These are phyloP conservation scores for Chlorella sp. DNA, from an alignment of 139 green algal species.

Conservation along the genomic window DNA sequence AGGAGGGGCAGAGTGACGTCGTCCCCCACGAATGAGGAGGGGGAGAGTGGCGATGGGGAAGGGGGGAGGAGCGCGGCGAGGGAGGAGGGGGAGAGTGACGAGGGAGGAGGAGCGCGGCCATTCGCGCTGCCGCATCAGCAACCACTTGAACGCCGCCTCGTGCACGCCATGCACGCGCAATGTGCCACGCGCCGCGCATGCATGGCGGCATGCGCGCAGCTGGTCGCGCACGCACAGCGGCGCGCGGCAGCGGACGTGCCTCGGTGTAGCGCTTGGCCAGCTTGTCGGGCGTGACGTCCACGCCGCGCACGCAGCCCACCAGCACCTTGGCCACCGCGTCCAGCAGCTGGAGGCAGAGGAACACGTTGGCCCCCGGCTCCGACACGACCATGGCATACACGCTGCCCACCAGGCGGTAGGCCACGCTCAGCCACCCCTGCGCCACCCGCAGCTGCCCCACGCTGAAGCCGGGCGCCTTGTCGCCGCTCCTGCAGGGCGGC, in stretches of 20 bases:
- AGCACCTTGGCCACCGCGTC: conserved; percentile 40
- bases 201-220: no score
- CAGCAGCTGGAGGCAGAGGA: conserved; percentile 45
- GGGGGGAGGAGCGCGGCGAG: not conserved
- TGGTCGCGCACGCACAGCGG: no score
- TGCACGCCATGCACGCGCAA: no score
- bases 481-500: conserved; percentile 35
- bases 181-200: no score
- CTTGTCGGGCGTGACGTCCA: conserved; percentile 54
- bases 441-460: conserved; percentile 35
- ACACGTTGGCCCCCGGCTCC: conserved; percentile 30
- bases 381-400: conserved; percentile 49
- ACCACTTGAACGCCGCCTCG: no score
- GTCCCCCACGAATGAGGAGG: no score
- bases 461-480: conserved; percentile 43
- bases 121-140: no score
- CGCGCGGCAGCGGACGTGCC: conserved; percentile 3
- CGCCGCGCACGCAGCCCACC: conserved; percentile 22
- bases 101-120: no score
- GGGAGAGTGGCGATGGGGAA: no score
- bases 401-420: conserved; percentile 47
- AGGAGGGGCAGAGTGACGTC: no score
- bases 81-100: not conserved
- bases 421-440: conserved; percentile 37
- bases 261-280: conserved; percentile 47